Base-by-base conservation (phyloP, 2,329 filamentous ascomycete species). In the Xylariaceae sp. region DNA sequence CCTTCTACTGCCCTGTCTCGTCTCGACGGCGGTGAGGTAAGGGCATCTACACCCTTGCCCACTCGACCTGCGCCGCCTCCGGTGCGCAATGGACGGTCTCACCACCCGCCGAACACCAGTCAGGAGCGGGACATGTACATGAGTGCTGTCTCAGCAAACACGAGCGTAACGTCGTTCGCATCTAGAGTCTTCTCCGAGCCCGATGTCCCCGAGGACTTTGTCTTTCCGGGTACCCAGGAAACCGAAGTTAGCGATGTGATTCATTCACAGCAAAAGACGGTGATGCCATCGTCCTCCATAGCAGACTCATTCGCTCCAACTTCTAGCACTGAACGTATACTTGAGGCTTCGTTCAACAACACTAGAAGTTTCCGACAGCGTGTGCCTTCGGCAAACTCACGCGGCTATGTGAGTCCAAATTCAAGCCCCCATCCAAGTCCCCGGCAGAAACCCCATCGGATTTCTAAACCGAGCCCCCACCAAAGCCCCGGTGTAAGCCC, bases 181-280 rank as follows among this genome's bases (percentile, higher is more conserved):
- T 64, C 69, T 0, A 64, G 57, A 4, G 57, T 72, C 27, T 76
- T 74, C 50, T 73, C 71, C 8, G 57, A 64, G n/a, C 31, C 53
- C 19, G 58, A 55, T 12, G 54, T 59, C 1, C 47, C n/a, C 0
- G 51, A 64, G 11, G 60, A 64, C 37, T 12, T 27, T 1, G 50
- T 41, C 8, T 57, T 57, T 0, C 56, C 60, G 3, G 41, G 47
- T 27, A 61, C 64, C 7, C 67, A 68, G 43, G 65, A 66, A 9
- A 73, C 66, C 1, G 70, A 74, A 53, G 67, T 68, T 12, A 75
- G 72, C 0, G 47, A 68, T 8, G 60, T 67, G 3, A 63, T 62
- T 8, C 66, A 60, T 50, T 65, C 59, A 6, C 58, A 64, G 9
- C 63, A 61, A 31, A 62, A 60, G 44, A 27, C 34, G 39, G 64